These are phyloP conservation scores for Geotrichum carabidarum DNA, from an alignment of 1,139 yeast species.

Conservation along the genomic window DNA sequence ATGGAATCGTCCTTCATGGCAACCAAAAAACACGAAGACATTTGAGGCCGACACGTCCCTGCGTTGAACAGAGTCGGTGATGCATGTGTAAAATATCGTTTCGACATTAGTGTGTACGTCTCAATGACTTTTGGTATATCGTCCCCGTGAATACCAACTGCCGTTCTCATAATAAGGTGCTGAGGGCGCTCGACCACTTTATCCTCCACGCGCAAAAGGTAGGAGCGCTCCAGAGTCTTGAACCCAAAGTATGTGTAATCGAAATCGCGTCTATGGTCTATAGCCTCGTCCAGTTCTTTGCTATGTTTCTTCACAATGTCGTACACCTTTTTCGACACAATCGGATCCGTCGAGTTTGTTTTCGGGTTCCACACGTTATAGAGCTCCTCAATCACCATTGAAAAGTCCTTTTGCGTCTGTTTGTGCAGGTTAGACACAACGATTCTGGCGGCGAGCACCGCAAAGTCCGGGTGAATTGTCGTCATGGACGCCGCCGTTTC, in stretches of 20 bases:
- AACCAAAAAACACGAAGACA: conserved; percentile 74
- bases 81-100: conserved; percentile 69
- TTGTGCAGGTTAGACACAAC: conserved; percentile 74
- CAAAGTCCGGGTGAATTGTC: conserved; percentile 85
- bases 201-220: conserved; percentile 54
- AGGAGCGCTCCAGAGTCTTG: conserved; percentile 69
- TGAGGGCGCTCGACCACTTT: conserved; percentile 75
- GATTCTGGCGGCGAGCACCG: conserved; percentile 77
- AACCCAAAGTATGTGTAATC: conserved; percentile 68
- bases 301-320: conserved; percentile 50
- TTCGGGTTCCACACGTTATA: conserved; percentile 58
- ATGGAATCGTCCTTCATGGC: conserved; percentile 79
- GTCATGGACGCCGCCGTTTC: conserved; percentile 89
- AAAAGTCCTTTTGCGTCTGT: conserved; percentile 67
- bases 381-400: conserved; percentile 60
- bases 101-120: conserved; percentile 72
- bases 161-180: conserved; percentile 71
- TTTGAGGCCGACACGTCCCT: conserved; percentile 67
- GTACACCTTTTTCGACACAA: conserved; percentile 57
- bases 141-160: conserved; percentile 69
- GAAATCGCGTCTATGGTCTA: conserved; percentile 62
- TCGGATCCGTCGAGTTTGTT: conserved; percentile 61
- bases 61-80: conserved; percentile 80
- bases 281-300: conserved; percentile 57
- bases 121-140: conserved; percentile 59